A percentile compares a stretch with the other conserved stretches of the same genome.
Conservation (phyloP, 768 basidiomycete genomes). For the Astraeus odoratus region DNA sequence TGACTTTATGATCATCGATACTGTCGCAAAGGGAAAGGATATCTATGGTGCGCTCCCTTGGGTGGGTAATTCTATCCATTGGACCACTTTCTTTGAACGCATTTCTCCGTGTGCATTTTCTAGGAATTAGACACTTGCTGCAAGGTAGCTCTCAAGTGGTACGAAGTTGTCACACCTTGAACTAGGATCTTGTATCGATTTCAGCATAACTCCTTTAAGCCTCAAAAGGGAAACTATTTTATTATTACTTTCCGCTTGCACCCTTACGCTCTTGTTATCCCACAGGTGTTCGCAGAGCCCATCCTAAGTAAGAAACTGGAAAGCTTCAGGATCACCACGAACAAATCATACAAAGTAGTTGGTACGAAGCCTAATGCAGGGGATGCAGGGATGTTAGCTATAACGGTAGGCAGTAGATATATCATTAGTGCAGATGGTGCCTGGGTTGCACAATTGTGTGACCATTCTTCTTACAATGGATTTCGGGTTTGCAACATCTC, state of each 20-base stretch:
- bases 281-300: conserved; percentile 23
- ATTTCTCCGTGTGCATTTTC: conserved; percentile 25
- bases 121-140: conserved; percentile 42
- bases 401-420: conserved; percentile 40
- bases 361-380: conserved; percentile 26
- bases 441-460: no score
- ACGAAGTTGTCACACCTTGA: no score
- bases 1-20: conserved; percentile 41
- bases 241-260: no score
- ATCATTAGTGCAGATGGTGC: no score
- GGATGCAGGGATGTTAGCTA: conserved; percentile 28
- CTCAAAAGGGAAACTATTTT: no score
- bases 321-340: conserved; percentile 25
- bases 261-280: conserved; percentile 36
- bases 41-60: no score
- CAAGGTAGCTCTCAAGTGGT: no score
- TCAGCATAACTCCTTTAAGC: conserved; percentile 27
- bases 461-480: neutral
- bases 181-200: no score
- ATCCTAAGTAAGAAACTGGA: conserved; percentile 31
- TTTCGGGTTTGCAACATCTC: conserved; percentile 36
- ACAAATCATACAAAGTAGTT: conserved; percentile 33
- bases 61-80: no score
- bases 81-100: conserved; percentile 37
- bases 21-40: conserved; percentile 22